Conservation (phyloP, 2,329 filamentous ascomycete genomes). For the Colletotrichum melonis region DNA sequence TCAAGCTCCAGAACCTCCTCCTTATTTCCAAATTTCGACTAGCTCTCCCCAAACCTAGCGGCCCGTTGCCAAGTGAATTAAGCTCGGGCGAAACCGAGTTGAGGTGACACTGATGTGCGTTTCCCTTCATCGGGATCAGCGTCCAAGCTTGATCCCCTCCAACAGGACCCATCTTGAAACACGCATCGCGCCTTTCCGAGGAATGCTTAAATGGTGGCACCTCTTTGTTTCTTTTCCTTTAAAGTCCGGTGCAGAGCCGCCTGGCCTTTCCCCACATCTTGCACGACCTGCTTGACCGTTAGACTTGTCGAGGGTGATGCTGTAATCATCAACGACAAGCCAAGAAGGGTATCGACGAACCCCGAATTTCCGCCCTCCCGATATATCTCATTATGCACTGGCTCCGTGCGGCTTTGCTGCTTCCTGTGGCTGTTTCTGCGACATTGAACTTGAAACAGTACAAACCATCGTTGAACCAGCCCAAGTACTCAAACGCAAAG, state of each 20-base stretch:
- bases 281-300: not conserved
- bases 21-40: not conserved
- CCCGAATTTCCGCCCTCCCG: not conserved
- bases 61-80: not conserved
- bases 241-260: slow-evolving; percentile 3
- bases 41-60: not conserved
- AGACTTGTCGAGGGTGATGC: slow-evolving; percentile 2
- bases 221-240: not conserved
- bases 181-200: slow-evolving; percentile 27
- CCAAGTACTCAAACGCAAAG: not conserved
- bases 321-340: not conserved
- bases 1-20: not conserved
- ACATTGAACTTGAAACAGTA: slow-evolving; percentile 34
- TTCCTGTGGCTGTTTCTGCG: slow-evolving; percentile 20
- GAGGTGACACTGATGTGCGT: slow-evolving; percentile 26
- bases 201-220: slow-evolving; percentile 13
- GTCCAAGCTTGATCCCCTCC: slow-evolving; percentile 30
- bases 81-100: slow-evolving; percentile 20
- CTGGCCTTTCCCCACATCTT: not conserved
- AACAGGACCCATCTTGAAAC: slow-evolving; percentile 27
- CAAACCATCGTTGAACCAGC: slow-evolving; percentile 1
- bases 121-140: not conserved
- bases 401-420: not conserved
- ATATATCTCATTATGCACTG: slow-evolving; percentile 17
- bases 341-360: slow-evolving; percentile 5